These are phyloP conservation scores for Pharnaceum exiguum DNA, from an alignment of 148 eudicot species.

Conservation along the genomic window DNA sequence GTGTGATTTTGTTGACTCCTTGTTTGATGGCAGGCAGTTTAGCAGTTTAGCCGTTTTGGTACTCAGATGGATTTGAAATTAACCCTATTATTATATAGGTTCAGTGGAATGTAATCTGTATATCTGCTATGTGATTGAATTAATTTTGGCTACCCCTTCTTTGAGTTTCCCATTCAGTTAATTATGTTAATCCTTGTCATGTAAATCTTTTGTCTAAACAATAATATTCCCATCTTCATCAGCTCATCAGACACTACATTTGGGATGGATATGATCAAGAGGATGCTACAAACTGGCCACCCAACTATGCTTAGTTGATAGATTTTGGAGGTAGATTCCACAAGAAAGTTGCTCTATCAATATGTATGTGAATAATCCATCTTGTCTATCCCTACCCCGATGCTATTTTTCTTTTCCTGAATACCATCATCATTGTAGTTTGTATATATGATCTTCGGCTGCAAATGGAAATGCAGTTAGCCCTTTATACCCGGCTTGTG, in stretches of 20 bases:
- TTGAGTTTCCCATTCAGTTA: not conserved
- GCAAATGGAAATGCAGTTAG: too few relatives aligned
- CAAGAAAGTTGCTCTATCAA: not conserved
- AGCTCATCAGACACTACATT: conserved; percentile 96
- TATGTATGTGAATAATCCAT: not conserved
- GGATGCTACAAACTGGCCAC: conserved; percentile 99
- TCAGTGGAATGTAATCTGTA: not conserved
- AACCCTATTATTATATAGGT: not conserved
- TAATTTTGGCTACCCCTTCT: not conserved
- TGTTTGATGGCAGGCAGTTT: not conserved
- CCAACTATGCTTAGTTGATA: conserved; percentile 96
- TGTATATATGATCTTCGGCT: too few relatives aligned
- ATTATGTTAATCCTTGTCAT: not conserved
- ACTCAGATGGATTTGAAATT: not conserved
- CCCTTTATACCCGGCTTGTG: too few relatives aligned
- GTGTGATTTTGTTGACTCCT: too few relatives aligned
- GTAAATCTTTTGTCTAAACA: not conserved
- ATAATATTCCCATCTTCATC: conserved; percentile 12
- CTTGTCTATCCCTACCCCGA: too few relatives aligned
- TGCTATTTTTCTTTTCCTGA: too few relatives aligned
- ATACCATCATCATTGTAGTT: too few relatives aligned
- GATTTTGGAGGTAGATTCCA: not conserved
- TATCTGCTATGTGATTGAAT: conserved; percentile 1
- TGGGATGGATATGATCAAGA: conserved; percentile 95
- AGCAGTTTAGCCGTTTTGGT: not conserved